phyloP scores from a whole-genome alignment of 139 green algal species.

The Raphidocelis subcapitata region DNA sequence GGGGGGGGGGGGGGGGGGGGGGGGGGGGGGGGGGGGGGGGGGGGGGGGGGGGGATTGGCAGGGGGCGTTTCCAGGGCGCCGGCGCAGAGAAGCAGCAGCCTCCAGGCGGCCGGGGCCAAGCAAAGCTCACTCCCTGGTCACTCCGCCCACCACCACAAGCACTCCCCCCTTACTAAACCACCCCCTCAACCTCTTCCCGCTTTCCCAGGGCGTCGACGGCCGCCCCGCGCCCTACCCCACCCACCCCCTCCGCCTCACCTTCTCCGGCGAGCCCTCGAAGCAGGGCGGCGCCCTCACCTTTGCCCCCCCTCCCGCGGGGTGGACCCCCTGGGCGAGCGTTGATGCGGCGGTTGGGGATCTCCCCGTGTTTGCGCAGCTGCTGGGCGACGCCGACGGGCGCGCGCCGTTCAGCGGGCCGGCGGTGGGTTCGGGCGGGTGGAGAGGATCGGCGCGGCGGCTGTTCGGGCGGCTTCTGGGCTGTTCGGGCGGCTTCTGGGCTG shows the following conservation, averaged over 20 bases:
- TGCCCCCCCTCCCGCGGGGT: background rate
- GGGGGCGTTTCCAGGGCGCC: no score
- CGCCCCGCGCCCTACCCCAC: background rate
- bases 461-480: no score
- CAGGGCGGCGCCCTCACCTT: conserved; percentile 12
- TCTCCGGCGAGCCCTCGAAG: conserved; percentile 8
- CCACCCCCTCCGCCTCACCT: background rate
- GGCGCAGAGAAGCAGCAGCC: no score
- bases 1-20: no score
- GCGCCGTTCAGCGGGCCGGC: conserved; percentile 26
- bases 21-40: no score
- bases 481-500: no score
- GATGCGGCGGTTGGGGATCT: conserved; percentile 23
- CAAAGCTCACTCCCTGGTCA: background rate
- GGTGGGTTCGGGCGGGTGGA: no score
- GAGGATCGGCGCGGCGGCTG: no score
- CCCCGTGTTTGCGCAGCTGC: conserved; percentile 28
- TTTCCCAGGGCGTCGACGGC: background rate
- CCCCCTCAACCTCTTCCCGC: background rate
- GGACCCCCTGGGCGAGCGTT: conserved; percentile 15
- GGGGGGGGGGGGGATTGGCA: no score
- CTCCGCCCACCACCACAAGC: background rate
- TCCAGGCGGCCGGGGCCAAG: no score
- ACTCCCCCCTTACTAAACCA: background rate
- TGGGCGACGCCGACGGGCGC: conserved; percentile 11